These are phyloP conservation scores for Eragrostis curvula DNA, from an alignment of 176 grass and related monocot genomes.

Conservation along the genomic window DNA sequence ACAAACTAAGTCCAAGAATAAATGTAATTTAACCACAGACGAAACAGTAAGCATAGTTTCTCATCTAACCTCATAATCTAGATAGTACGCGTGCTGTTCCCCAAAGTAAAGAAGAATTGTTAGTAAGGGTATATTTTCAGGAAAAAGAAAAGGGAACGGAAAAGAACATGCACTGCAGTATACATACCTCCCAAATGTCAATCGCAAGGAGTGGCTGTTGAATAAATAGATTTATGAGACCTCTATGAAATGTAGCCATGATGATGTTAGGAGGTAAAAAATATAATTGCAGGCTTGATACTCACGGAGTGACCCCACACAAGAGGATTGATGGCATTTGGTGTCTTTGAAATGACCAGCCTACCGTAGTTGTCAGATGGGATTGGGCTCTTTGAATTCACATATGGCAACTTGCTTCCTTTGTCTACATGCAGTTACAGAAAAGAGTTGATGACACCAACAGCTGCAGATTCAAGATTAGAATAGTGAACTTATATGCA, in stretches of 20 bases:
- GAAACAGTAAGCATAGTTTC: not conserved
- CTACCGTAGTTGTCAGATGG: constrained; percentile 75
- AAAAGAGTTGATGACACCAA: constrained; percentile 28
- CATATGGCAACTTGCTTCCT: constrained; percentile 68
- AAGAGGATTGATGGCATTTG: constrained; percentile 88
- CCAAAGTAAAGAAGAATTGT: constrained; percentile 10
- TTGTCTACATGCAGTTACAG: constrained; percentile 57
- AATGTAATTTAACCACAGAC: not conserved
- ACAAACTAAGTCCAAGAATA: constrained; percentile 2
- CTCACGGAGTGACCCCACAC: constrained; percentile 92
- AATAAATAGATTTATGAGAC: constrained; percentile 45
- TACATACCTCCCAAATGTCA: constrained; percentile 96
- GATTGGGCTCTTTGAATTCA: constrained; percentile 76
- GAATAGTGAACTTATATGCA: not conserved
- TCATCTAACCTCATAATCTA: constrained; percentile 85
- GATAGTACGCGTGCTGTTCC: constrained; percentile 83
- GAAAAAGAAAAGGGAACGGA: not conserved
- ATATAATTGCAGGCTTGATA: not conserved
- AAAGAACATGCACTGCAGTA: not conserved
- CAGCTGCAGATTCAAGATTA: not conserved
- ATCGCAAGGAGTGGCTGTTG: constrained; percentile 88
- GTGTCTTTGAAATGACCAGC: constrained; percentile 79
- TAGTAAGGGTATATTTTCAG: constrained; percentile 27
- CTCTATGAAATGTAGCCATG: not conserved
- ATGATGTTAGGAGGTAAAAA: not conserved